Base-by-base conservation (phyloP, 192 early-diverging fungal genomes). In the Linnemannia elongata region DNA sequence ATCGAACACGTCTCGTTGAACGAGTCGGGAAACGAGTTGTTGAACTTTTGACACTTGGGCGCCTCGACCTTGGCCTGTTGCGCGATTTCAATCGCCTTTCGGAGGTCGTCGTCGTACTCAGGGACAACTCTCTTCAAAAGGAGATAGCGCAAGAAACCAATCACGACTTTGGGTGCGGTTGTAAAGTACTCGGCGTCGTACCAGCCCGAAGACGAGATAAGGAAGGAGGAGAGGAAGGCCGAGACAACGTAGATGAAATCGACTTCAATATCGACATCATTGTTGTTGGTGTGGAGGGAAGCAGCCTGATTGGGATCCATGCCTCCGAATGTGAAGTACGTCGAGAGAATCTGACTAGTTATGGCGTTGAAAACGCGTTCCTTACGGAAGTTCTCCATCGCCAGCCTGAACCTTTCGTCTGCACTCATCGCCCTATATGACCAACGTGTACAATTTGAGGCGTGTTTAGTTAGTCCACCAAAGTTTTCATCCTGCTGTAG, bases 351-450 rank as follows among this genome's bases (percentile, higher is more conserved):
- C 24, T 75, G 69, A 27, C 39, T 57, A 3, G 85, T 70, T 12
- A 78, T 52, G 12, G 76, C 36, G 1, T 47, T 71, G 38, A 87
- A 87, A 17, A 33, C 70, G 2, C 85, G 75, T 38, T 81, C 79
- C 27, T 81, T 81, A 33, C 85, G 75, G 44, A 81, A 87, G n/a
- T 69, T 81, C 24, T 81, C 85, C 76, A 87, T 87, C 1, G 85
- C 85, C 30, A 75, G 39, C 8, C 85, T 70, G 44, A 81, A 81
- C 30, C 85, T 71, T 5, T 45, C 33, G 30, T 87, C 85, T 2
- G 44, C 72, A 20, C 68, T 55, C 35, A 72, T 57, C 12, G 54
- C 30, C 20, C 80, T 87, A 76, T 24, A 20, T 20, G 20, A 52
- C 2, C 72, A 60, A 70, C 2, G 22, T 15, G 75, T n/a, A 33